Evolutionary conservation across 176 grass and related monocot species (phyloP), one percentile per base, ranked within the genome.

Genomic region (Aegilops bicornis): DNA sequence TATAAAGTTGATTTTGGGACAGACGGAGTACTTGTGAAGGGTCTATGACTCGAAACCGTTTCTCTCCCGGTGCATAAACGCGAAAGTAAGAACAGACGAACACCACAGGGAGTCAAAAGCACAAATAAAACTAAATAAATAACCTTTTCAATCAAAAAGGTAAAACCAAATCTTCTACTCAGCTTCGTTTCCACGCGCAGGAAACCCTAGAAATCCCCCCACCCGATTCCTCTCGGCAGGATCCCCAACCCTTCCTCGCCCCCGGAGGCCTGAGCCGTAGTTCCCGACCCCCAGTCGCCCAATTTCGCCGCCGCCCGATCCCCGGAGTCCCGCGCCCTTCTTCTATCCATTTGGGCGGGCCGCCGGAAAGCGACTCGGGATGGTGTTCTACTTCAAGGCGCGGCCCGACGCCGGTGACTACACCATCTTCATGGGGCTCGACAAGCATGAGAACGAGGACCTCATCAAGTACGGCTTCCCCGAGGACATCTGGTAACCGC

Each of bases 341-440:
- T 91, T 69, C 64, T 78, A 88, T 77, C 70, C 42, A 31, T 85
- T 85, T 54, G 86, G 85, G 82, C 70, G 40, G 88, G 39, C 64
- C 20, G 88, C 47, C 17, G 67, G 47, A 35, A 25, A 79, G 77
- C 60, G 62, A 76, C 14, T 10, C 33, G 63, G 56, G 79, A 98
- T 98, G 96, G 93, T 98, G 78, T 98, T 98, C 90, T 94, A 96
- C 93, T 98, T 98, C 90, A 98, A 96, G 87, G 89, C 65, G 29
- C 93, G 93, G 54, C 96, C 93, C n/a, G 96, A 96, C 72, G 86
- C 76, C 50, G 93, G 96, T 12, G 96, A 98, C 73, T 96, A 89
- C 90, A 92, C 93, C 88, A 94, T 98, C 86, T 98, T 98, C 84
- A 98, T 96, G 96, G 93, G 93, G 22, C 75, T 98, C 9, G 96